A percentile compares a stretch with the other conserved stretches of the same genome.
Conservation (phyloP, 2,329 filamentous ascomycete genomes). For the Trichophyton verrucosum region DNA sequence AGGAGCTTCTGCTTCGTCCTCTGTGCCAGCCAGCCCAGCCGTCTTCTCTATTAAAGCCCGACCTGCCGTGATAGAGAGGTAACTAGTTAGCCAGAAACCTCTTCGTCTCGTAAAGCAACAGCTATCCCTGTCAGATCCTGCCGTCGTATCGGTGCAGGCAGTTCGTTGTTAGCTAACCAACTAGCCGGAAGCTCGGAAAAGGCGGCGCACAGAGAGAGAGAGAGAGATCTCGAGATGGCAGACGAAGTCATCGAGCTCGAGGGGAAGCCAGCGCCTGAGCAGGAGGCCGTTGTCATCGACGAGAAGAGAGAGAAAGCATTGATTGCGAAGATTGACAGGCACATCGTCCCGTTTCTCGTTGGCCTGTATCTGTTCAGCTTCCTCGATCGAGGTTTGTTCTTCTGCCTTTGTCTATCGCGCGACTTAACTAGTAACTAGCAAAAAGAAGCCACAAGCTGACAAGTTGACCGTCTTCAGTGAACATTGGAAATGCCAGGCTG, state of each 20-base stretch:
- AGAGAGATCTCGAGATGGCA: neutral
- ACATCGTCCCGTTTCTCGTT: constrained; percentile 32
- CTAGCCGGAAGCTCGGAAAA: too few species aligned
- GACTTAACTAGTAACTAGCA: neutral
- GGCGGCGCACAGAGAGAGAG: too few species aligned
- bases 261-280: neutral
- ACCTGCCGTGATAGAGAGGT: too few species aligned
- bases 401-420: neutral
- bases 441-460: too few species aligned
- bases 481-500: constrained; percentile 59
- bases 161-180: too few species aligned
- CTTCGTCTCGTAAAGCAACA: too few species aligned
- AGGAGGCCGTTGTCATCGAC: constrained; percentile 14
- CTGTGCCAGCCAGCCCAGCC: too few species aligned
- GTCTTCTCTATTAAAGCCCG: too few species aligned
- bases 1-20: too few species aligned
- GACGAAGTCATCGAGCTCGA: neutral
- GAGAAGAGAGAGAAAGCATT: constrained; percentile 20
- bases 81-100: too few species aligned
- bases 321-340: constrained; percentile 30
- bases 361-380: constrained; percentile 59
- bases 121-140: too few species aligned
- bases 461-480: constrained; percentile 35
- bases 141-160: too few species aligned
- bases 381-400: constrained; percentile 45